Evolutionary conservation across 306 rosid species (phyloP).

Genomic region (Quercus cerris): DNA sequence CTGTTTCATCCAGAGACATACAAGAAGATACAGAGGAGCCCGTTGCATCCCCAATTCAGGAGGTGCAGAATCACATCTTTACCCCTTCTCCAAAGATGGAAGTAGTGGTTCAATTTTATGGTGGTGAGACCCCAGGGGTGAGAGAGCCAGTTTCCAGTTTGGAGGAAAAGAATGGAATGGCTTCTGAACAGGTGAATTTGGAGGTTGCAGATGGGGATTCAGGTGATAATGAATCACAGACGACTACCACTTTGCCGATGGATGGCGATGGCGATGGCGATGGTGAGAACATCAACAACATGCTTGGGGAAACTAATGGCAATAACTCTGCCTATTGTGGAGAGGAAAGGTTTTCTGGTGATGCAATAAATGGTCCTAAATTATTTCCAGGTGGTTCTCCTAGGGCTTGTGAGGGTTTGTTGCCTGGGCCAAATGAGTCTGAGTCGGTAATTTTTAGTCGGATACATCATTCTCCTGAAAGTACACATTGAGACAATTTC

Average conservation of each 20-base stretch:
- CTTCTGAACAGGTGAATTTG: constrained; percentile 35
- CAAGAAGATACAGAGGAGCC: constrained; percentile 41
- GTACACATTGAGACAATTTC: constrained; percentile 99
- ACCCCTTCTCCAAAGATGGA: constrained; percentile 22
- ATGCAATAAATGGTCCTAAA: constrained; percentile 54
- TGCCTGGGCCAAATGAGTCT: constrained; percentile 90
- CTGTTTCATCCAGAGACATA: constrained; percentile 10
- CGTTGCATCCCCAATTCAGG: constrained; percentile 29
- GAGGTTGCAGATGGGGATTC: constrained; percentile 39
- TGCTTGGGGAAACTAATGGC: constrained; percentile 21
- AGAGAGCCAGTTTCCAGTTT: constrained; percentile 22
- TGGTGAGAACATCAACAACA: constrained; percentile 1
- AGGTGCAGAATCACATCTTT: constrained; percentile 39
- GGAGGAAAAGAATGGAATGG: constrained; percentile 32
- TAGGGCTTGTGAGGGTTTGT: constrained; percentile 87
- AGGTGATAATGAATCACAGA: constrained; percentile 19
- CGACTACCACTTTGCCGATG: constrained; percentile 11
- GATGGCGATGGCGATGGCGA: constrained; percentile 13
- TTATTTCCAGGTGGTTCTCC: constrained; percentile 63
- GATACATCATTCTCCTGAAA: constrained; percentile 99
- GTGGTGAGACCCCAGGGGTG: constrained; percentile 40
- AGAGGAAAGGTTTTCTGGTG: constrained; percentile 47
- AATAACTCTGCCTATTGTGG: constrained; percentile 25
- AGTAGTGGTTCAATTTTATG: constrained; percentile 27
- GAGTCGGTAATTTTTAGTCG: constrained; percentile 98